Evolutionary conservation across 164 flowering plant species (phyloP).

Genomic region (Umbilicus rupestris): DNA sequence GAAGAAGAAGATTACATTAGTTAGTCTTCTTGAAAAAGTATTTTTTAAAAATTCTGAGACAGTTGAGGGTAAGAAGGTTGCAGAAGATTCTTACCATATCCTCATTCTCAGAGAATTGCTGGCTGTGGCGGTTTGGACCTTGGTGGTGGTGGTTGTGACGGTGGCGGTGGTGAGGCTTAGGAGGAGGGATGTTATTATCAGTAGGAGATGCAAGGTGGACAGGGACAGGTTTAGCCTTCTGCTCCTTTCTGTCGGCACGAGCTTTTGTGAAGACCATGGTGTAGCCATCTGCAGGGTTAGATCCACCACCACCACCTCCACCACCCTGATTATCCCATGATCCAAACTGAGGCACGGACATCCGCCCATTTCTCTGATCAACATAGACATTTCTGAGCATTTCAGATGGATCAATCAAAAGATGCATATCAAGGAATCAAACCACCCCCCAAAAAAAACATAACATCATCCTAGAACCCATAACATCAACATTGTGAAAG

Average conservation of each 20-base stretch:
- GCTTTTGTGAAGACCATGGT: slow-evolving; percentile 2
- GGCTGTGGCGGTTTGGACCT: not conserved
- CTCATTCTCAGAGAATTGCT: not conserved
- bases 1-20: too few relatives aligned
- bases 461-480: not conserved
- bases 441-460: not conserved
- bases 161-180: not conserved
- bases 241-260: not conserved
- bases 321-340: slow-evolving; percentile 1
- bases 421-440: not conserved
- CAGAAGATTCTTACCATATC: not conserved
- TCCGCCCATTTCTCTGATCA: slow-evolving; percentile 2
- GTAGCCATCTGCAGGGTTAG: slow-evolving; percentile 6
- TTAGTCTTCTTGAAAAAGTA: not conserved
- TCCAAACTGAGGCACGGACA: slow-evolving; percentile 4
- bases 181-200: not conserved
- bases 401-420: not conserved
- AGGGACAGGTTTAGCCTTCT: not conserved
- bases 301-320: not conserved
- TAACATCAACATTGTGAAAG: too few relatives aligned
- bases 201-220: not conserved
- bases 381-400: not conserved
- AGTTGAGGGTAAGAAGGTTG: too few relatives aligned
- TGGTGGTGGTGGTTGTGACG: not conserved
- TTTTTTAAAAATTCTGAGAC: not conserved